Evolutionary conservation across 2,329 filamentous ascomycete species (phyloP), one percentile per base, ranked within the genome.

Genomic region (Colletotrichum noveboracense): DNA sequence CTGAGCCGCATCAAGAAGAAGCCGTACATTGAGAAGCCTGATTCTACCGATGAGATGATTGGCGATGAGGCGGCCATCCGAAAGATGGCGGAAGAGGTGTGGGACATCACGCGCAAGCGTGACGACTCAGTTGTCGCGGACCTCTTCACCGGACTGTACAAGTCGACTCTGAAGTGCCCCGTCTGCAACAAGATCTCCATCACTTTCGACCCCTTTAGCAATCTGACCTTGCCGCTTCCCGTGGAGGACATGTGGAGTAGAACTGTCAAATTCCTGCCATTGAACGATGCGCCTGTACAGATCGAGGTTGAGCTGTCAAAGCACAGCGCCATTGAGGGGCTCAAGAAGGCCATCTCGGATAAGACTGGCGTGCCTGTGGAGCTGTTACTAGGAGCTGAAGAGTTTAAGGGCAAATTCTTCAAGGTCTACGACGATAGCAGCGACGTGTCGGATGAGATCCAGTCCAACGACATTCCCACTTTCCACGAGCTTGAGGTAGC

Each of bases 201-300:
- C 80, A 98, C 97, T 0, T 99, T 99, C 81, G 97, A 99, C 83
- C 97, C 97, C 1, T 99, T 98, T 88, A 98, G 96, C 84, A 97
- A 97, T 78, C 87, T 99, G 75, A 98, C 97, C 0, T 87, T 99
- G 28, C 97, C 97, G 73, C 87, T 99, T 38, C 97, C 97, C 0
- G 92, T 98, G 70, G 94, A 97, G 83, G 96, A 94, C 78, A 90
- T 95, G 60, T 98, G 95, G 94, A 89, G 88, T 74, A 93, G 94
- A 78, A 89, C 90, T 2, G 87, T 98, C 79, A 93, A 91, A 71
- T 98, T 94, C 82, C 93, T 95, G 76, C 96, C 96, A 3, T 86
- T 97, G 3, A 92, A 93, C 74, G 92, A 94, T 70, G 86, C 87
- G 3, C 94, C 95, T 0, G 89, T 96, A 67, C 87, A 90, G 56